These are phyloP conservation scores for Trichophyton benhamiae DNA, from an alignment of 2,329 filamentous ascomycete species.

Conservation along the genomic window DNA sequence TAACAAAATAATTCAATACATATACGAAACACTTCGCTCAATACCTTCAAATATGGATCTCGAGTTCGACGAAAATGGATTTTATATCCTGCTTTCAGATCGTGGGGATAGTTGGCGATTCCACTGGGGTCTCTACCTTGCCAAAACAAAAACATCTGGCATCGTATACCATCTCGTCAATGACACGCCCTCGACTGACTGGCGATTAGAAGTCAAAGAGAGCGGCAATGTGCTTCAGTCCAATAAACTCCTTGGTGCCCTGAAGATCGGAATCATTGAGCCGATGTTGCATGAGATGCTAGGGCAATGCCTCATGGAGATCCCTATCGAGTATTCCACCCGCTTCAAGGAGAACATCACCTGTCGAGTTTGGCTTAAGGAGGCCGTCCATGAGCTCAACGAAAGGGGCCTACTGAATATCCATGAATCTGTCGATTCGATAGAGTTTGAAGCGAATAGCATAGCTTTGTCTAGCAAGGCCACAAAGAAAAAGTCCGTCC, in stretches of 20 bases:
- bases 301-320: constrained; percentile 6
- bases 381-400: constrained; percentile 18
- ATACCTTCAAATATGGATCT: background rate
- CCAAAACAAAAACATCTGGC: constrained; percentile 9
- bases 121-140: constrained; percentile 19
- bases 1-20: no score
- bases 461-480: no score
- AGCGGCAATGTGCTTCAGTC: constrained; percentile 7
- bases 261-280: constrained; percentile 16
- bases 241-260: constrained; percentile 12
- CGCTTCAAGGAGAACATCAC: constrained; percentile 14
- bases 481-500: no score
- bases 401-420: constrained; percentile 17
- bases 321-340: constrained; percentile 15
- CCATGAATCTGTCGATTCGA: constrained; percentile 6
- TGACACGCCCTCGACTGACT: constrained; percentile 11
- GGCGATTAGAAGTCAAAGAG: constrained; percentile 13
- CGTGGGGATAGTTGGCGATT: constrained; percentile 13
- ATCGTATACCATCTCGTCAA: constrained; percentile 15
- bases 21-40: no score
- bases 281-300: background rate
- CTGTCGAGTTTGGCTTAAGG: constrained; percentile 18
- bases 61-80: constrained; percentile 9
- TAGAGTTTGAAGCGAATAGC: constrained; percentile 9
- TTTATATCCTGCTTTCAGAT: constrained; percentile 18